Base-by-base conservation (phyloP, 2,329 filamentous ascomycete genomes). In the Stachybotrys echinatus region DNA sequence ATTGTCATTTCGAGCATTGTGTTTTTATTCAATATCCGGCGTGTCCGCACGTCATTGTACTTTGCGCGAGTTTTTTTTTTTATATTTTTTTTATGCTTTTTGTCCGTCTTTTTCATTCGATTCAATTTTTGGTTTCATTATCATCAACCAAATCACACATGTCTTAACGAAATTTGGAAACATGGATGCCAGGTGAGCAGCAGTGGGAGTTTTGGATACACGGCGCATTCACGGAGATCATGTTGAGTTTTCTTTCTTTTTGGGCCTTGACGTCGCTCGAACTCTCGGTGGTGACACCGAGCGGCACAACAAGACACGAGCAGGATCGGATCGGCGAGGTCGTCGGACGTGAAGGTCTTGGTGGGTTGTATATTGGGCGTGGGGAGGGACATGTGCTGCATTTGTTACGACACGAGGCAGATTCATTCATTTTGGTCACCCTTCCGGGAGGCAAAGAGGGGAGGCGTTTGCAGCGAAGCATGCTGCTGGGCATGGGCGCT, bases 151-250 rank as follows among this genome's bases (percentile, higher is more conserved):
- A 61, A 63, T 55, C 58, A 62, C 55, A 65, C 55, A 56, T 63
- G 60, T 63, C 56, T 65, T 66, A 61, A 63, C 55, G 64, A 65
- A 63, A 59, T 58, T 61, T 54, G 61, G 58, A 62, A 48, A 44
- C 50, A 49, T 54, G 58, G 55, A 48, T 53, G 59, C 54, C 55
- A 50, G 56, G 23, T 48, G 55, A 52, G 54, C 53, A 54, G 53
- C 53, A 55, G 43, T 50, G 57, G 54, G 54, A 47, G 59, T 46
- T 58, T 51, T 61, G 59, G 62, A 62, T 54, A 55, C 54, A 53
- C 43, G 55, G 58, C 58, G 54, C 49, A 53, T 52, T n/a, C 51
- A 54, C 49, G 55, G 48, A 45, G 42, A 50, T 54, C 53, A 44
- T n/a, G n/a, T n/a, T n/a, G n/a, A n/a, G n/a, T n/a, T 50, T 45